Evolutionary conservation across 2,329 filamentous ascomycete species (phyloP).

Genomic region (Exophiala sp.): DNA sequence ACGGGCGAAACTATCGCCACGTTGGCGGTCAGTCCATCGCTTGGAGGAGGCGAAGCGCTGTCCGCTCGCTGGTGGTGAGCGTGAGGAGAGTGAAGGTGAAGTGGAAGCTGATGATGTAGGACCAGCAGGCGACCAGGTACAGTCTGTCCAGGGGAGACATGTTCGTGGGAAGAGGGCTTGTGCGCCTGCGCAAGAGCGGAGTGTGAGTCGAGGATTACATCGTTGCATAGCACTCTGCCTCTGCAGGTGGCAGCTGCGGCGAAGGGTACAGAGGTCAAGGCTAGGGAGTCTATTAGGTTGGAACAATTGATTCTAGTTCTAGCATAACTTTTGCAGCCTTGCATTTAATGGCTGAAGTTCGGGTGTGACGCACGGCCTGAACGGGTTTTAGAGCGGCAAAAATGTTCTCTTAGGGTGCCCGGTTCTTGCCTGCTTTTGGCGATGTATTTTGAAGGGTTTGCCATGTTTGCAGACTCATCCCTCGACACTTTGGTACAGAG

Average conservation of each 20-base stretch:
- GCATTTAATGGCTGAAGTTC: too few species aligned
- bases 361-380: too few species aligned
- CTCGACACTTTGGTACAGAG: too few species aligned
- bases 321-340: too few species aligned
- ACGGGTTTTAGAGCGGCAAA: too few species aligned
- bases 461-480: too few species aligned
- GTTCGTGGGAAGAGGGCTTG: not conserved
- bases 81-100: conserved; percentile 22
- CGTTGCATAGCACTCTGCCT: conserved; percentile 19
- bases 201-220: conserved; percentile 18
- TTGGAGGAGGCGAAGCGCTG: conserved; percentile 16
- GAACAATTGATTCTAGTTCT: not conserved
- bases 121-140: conserved; percentile 28
- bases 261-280: too few species aligned
- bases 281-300: not conserved
- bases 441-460: too few species aligned
- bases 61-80: conserved; percentile 3
- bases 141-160: conserved; percentile 26
- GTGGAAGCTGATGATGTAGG: conserved; percentile 27
- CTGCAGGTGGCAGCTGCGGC: not conserved
- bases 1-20: conserved; percentile 66
- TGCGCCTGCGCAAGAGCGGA: conserved; percentile 4
- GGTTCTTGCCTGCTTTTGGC: too few species aligned
- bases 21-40: conserved; percentile 75
- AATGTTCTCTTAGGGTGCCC: too few species aligned